Conservation (phyloP, 352 stramenopile genomes). For the Phytopythium litorale region DNA sequence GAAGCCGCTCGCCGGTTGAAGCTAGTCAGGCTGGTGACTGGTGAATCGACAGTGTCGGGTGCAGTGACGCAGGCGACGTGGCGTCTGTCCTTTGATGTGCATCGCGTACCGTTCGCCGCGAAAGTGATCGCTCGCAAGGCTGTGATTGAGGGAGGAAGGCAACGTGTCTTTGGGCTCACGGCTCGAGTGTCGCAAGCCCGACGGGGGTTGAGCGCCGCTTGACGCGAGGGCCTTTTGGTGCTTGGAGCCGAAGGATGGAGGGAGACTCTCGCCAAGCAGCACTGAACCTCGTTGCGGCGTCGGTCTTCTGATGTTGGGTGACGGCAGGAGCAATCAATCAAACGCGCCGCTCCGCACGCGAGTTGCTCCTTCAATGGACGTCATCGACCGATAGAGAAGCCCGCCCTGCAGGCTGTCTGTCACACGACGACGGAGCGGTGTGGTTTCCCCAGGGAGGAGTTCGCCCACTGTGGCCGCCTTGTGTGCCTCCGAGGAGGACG, state of each 20-base stretch:
- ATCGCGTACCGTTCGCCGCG: neutral
- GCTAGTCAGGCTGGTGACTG: neutral
- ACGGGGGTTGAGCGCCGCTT: constrained; percentile 4
- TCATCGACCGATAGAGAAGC: neutral
- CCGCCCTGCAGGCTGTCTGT: neutral
- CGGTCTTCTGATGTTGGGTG: constrained; percentile 1
- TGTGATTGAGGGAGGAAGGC: neutral
- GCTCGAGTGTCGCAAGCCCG: constrained; percentile 1
- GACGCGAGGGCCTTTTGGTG: constrained; percentile 1
- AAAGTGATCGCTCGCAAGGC: constrained; percentile 1
- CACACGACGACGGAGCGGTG: neutral
- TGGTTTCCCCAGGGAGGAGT: neutral
- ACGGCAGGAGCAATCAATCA: neutral
- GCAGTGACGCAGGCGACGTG: constrained; percentile 2
- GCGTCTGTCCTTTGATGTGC: neutral
- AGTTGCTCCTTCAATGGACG: constrained; percentile 1
- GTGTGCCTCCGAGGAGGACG: neutral
- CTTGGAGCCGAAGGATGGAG: neutral
- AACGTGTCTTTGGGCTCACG: constrained; percentile 9
- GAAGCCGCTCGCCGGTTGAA: constrained; percentile 22
- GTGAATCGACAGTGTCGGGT: neutral
- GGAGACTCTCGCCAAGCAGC: neutral
- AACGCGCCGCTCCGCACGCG: neutral
- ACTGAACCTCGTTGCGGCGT: neutral
- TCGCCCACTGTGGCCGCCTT: neutral